phyloP scores from a whole-genome alignment of 139 green algal genomes.

The Chlorella sp. region DNA sequence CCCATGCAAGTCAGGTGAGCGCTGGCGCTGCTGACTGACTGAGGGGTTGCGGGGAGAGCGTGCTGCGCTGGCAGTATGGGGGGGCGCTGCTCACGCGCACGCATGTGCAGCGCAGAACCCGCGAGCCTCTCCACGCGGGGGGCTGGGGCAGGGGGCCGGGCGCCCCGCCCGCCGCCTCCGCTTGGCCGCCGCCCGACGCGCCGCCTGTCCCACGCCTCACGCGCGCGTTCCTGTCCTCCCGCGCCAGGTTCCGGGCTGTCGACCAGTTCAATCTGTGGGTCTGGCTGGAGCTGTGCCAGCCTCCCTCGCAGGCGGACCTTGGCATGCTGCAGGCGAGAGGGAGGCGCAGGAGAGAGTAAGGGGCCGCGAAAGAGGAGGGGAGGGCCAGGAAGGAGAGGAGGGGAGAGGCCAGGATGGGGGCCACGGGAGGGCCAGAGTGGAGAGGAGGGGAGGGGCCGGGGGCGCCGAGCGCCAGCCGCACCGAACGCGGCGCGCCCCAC shows the following conservation, averaged over 20 bases:
- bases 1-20: slow-evolving; percentile 23
- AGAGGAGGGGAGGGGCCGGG: no score
- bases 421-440: no score
- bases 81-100: not conserved
- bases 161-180: not conserved
- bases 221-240: not conserved
- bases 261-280: slow-evolving; percentile 43
- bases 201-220: not conserved
- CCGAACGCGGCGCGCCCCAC: no score
- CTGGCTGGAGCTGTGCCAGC: slow-evolving; percentile 37
- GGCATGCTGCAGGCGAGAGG: slow-evolving; percentile 28
- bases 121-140: not conserved
- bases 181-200: not conserved
- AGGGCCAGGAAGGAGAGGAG: not conserved
- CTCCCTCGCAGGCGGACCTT: slow-evolving; percentile 7
- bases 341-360: no score
- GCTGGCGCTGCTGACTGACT: not conserved
- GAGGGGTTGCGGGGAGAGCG: not conserved
- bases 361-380: not conserved
- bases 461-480: no score
- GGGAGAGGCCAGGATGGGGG: not conserved
- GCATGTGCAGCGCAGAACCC: not conserved
- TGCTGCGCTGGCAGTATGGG: not conserved
- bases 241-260: slow-evolving; percentile 2
- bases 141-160: not conserved